These are phyloP conservation scores for Fraxinus greggii DNA, from an alignment of 305 asterid species.

Conservation along the genomic window DNA sequence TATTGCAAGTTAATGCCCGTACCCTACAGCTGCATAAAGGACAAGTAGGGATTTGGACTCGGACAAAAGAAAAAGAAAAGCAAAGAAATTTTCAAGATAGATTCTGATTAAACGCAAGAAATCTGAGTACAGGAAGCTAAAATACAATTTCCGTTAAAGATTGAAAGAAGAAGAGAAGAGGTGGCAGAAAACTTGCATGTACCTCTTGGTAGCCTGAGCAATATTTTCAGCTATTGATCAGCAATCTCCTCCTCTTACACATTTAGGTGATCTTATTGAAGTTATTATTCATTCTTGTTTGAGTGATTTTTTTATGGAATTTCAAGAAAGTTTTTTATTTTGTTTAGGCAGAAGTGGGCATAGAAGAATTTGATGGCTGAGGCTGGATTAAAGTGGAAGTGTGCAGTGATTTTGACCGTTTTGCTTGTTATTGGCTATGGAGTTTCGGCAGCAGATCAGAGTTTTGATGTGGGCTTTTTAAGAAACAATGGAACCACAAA, in stretches of 20 bases:
- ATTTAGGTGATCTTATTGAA: neutral
- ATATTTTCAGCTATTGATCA: neutral
- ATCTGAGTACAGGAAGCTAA: neutral
- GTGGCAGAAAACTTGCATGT: neutral
- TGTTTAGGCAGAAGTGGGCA: constrained; percentile 26
- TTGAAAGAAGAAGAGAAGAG: neutral
- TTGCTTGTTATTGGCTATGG: constrained; percentile 34
- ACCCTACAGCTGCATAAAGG: neutral
- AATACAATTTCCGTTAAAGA: neutral
- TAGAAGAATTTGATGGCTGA: constrained; percentile 34
- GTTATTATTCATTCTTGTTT: neutral
- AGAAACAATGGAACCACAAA: constrained; percentile 32
- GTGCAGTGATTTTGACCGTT: constrained; percentile 27
- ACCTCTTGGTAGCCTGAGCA: neutral
- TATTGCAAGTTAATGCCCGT: neutral
- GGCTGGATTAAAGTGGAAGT: constrained; percentile 30
- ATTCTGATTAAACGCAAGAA: neutral
- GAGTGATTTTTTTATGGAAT: constrained; percentile 2
- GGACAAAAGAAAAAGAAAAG: neutral
- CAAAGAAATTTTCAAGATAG: too few species aligned
- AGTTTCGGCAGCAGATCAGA: constrained; percentile 37
- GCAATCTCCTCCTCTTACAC: neutral
- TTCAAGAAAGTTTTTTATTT: constrained; percentile 14
- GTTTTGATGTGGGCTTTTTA: constrained; percentile 25
- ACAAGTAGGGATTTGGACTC: neutral